Evolutionary conservation across 768 basidiomycete genomes (phyloP).

Genomic region (Xerocomellus intermedius): DNA sequence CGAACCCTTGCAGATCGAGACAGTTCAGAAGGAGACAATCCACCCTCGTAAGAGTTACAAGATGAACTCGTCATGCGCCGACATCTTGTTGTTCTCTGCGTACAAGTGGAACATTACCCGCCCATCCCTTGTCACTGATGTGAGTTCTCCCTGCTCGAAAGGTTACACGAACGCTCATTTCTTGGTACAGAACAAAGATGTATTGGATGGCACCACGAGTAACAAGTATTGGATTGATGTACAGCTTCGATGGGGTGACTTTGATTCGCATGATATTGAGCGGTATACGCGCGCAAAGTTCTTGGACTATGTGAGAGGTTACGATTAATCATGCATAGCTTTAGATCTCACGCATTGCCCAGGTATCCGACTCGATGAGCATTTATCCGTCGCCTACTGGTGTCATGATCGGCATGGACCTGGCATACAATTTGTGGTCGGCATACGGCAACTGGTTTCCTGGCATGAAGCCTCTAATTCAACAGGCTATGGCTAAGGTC

Average conservation of each 20-base stretch:
- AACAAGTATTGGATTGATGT: constrained; percentile 99
- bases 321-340: neutral
- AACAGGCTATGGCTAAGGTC: constrained; percentile 99
- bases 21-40: constrained; percentile 99
- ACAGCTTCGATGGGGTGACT: constrained; percentile 96
- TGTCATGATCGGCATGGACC: constrained; percentile 97
- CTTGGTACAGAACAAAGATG: constrained; percentile 74
- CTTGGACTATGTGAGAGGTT: constrained; percentile 81
- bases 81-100: constrained; percentile 95
- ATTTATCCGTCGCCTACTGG: constrained; percentile 99
- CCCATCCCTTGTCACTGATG: constrained; percentile 93
- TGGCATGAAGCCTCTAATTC: constrained; percentile 95
- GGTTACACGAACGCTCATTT: constrained; percentile 4
- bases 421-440: constrained; percentile 98
- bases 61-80: constrained; percentile 99
- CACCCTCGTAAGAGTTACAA: constrained; percentile 99
- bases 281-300: constrained; percentile 99
- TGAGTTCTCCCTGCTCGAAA: constrained; percentile 35
- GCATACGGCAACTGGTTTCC: constrained; percentile 99
- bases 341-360: constrained; percentile 3
- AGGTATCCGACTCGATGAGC: constrained; percentile 96
- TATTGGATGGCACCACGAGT: constrained; percentile 94
- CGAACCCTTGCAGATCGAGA: constrained; percentile 97
- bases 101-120: constrained; percentile 99
- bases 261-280: constrained; percentile 98